phyloP scores from a whole-genome alignment of 345 rosid species.

The Aurinia saxatilis region DNA sequence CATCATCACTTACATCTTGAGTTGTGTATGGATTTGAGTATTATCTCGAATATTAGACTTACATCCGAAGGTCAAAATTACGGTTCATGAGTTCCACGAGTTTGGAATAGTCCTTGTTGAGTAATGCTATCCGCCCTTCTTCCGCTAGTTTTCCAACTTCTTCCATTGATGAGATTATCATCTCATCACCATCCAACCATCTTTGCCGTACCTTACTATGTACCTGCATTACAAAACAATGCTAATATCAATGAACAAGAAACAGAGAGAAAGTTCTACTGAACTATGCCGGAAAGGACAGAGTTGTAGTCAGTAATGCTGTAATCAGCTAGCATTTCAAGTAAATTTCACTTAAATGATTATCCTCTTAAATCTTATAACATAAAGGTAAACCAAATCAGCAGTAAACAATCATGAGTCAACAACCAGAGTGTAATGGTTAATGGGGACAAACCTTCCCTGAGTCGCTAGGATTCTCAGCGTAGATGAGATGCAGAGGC shows the following conservation, averaged over 20 bases:
- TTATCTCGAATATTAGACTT: neutral
- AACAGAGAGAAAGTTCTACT: neutral
- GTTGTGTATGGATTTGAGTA: no score
- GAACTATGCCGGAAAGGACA: neutral
- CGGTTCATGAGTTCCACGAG: constrained; percentile 69
- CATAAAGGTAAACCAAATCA: no score
- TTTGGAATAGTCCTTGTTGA: constrained; percentile 53
- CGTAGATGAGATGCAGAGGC: constrained; percentile 76
- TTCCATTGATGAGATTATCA: constrained; percentile 59
- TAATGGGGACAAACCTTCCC: constrained; percentile 66
- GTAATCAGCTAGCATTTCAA: neutral
- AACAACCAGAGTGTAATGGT: neutral
- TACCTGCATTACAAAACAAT: constrained; percentile 45
- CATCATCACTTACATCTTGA: no score
- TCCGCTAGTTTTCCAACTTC: constrained; percentile 63
- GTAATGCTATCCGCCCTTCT: constrained; percentile 57
- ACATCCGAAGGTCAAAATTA: constrained; percentile 87
- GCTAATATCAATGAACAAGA: neutral
- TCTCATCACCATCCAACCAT: constrained; percentile 85
- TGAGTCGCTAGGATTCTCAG: constrained; percentile 97
- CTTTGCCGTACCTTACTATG: constrained; percentile 78
- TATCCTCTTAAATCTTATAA: no score
- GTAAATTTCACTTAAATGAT: no score
- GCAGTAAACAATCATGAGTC: neutral
- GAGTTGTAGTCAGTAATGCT: neutral